Conservation (phyloP, 2,329 filamentous ascomycete genomes). For the Ascochyta viciae-villosae region DNA sequence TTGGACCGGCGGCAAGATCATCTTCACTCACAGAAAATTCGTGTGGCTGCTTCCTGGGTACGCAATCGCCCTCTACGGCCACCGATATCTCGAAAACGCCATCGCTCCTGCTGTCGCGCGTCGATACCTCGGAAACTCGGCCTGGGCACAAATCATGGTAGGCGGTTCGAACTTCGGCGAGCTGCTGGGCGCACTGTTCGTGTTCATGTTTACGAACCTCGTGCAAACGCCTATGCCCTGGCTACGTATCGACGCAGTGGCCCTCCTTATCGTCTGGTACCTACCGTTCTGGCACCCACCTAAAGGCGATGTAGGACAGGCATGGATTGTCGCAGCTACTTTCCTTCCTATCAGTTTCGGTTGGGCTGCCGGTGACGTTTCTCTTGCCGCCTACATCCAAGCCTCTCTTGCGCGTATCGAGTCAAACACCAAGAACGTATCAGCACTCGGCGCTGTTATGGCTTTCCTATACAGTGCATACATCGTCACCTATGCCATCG, state of each 20-base stretch:
- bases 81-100: constrained; percentile 60
- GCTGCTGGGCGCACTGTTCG: constrained; percentile 56
- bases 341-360: constrained; percentile 57
- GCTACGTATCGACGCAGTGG: constrained; percentile 57
- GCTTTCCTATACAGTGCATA: constrained; percentile 60
- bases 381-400: constrained; percentile 60
- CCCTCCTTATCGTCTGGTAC: constrained; percentile 59
- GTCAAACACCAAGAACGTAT: constrained; percentile 54
- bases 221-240: constrained; percentile 60
- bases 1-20: constrained; percentile 55
- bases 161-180: constrained; percentile 61
- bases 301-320: constrained; percentile 50
- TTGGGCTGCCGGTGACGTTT: constrained; percentile 61
- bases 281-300: constrained; percentile 57
- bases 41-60: constrained; percentile 61
- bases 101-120: constrained; percentile 56
- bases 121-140: constrained; percentile 57
- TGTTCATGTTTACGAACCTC: constrained; percentile 59
- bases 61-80: constrained; percentile 58
- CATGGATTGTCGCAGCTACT: constrained; percentile 56
- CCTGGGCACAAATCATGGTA: constrained; percentile 60
- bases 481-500: constrained; percentile 57
- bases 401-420: constrained; percentile 57
- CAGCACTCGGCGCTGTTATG: constrained; percentile 60
- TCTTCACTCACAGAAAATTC: constrained; percentile 57